Percentiles rank a stretch among this genome's conserved stretches.
Conservation (phyloP, 352 stramenopile genomes). For the Pythium folliculosum region DNA sequence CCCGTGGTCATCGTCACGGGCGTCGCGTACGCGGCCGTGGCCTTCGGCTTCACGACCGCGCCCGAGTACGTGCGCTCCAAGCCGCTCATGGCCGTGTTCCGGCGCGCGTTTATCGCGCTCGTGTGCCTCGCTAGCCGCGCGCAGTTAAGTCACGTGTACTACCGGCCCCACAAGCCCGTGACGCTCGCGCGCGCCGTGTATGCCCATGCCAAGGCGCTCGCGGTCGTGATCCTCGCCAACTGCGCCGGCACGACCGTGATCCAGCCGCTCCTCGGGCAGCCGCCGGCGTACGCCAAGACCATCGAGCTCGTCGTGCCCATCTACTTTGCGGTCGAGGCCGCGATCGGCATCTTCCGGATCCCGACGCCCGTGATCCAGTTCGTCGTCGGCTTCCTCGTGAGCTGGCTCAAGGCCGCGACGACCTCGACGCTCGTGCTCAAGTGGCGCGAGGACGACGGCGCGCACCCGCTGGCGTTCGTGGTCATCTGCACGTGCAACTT, state of each 20-base stretch:
- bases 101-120: conserved; percentile 61
- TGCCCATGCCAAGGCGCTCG: conserved; percentile 47
- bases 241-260: conserved; percentile 68
- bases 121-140: conserved; percentile 53
- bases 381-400: conserved; percentile 57
- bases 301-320: conserved; percentile 58
- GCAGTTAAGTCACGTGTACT: conserved; percentile 50
- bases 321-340: conserved; percentile 49
- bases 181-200: conserved; percentile 39
- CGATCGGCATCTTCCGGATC: conserved; percentile 41
- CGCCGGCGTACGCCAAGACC: conserved; percentile 61
- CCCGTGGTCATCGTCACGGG: conserved; percentile 43
- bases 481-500: conserved; percentile 66
- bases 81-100: conserved; percentile 45
- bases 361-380: conserved; percentile 49
- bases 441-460: conserved; percentile 47
- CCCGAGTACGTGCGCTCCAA: conserved; percentile 49
- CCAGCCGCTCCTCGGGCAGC: conserved; percentile 53
- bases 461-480: conserved; percentile 62
- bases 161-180: conserved; percentile 30
- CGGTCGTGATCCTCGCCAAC: conserved; percentile 59
- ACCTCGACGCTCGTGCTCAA: conserved; percentile 66
- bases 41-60: conserved; percentile 58
- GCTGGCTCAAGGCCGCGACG: conserved; percentile 75
- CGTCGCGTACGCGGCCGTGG: conserved; percentile 43